Evolutionary conservation across 768 basidiomycete species (phyloP), one percentile per base, ranked within the genome.

Genomic region (Hygrophorus russula): DNA sequence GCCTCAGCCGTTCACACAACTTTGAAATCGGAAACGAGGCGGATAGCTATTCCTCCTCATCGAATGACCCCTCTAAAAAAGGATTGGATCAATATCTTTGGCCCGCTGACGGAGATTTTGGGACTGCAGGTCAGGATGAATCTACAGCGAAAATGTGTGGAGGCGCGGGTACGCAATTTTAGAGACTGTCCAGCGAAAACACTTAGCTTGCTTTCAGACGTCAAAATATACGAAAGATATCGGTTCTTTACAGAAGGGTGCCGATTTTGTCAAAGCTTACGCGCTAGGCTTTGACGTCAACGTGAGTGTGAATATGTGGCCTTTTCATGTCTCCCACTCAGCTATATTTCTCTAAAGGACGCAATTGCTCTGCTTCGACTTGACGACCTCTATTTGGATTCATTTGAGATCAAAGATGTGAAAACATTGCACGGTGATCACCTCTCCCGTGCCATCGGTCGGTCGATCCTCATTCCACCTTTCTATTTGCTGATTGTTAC

Each of bases 91-190:
- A 87, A 85, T 57, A 80, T 97, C 46, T 97, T 98, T 58, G 86
- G 90, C 0, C 96, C 96, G 0, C 67, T 99, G 54, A 93, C 94
- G 3, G 94, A 99, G 68, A 83, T 96, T 51, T 67, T 94, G 56
- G 90, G 86, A 0, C 64, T 99, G 47, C 94, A 97, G 69, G 91
- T 99, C 24, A 75, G 96, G 55, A 98, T 99, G 94, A 99, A 99
- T 57, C 78, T 89, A 8, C 81, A 80, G 57, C 70, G 89, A 55
- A 76, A 80, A 68, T 79, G 79, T 57, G 89, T 99, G 4, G 96
- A 99, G 67, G 79, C 91, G 46, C 78, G 92, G 66, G 96, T 96
- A 60, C 51, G 85, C 13, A 37, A 2, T 13, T 45, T 14, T 2
- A n/a, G 12, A 7, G 50, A 3, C 9, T 11, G 1, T 17, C 15